Conservation (phyloP, 108 stramenopile genomes). For the Phaeodactylum tricornutum region DNA sequence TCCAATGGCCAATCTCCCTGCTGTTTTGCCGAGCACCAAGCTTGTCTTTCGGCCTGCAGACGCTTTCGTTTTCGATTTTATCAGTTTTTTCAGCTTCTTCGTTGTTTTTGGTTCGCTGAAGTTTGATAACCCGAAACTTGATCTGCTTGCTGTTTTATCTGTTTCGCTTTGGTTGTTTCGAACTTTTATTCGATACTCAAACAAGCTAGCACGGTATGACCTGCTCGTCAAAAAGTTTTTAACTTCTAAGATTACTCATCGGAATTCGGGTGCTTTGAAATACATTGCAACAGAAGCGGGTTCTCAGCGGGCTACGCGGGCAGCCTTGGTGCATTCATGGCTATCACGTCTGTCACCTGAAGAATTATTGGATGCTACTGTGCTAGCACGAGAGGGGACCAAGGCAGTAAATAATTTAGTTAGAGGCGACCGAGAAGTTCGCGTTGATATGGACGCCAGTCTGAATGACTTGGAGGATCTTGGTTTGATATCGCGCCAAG, state of each 20-base stretch:
- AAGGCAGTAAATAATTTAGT: conserved; percentile 16
- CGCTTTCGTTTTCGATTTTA: conserved; percentile 66
- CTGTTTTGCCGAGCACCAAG: conserved; percentile 65
- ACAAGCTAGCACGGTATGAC: conserved; percentile 78
- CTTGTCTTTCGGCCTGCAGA: conserved; percentile 75
- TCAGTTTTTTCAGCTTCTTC: conserved; percentile 42
- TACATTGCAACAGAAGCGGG: conserved; percentile 58
- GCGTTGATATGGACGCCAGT: conserved; percentile 42
- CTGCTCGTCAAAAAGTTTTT: conserved; percentile 77
- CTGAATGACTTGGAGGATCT: conserved; percentile 48
- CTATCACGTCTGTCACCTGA: conserved; percentile 19
- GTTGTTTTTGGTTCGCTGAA: conserved; percentile 41
- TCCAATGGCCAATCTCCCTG: conserved; percentile 74
- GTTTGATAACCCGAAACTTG: conserved; percentile 65
- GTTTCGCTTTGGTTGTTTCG: conserved; percentile 51
- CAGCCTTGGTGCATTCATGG: conserved; percentile 32
- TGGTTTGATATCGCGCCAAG: conserved; percentile 15
- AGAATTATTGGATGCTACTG: background rate
- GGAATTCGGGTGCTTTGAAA: conserved; percentile 57
- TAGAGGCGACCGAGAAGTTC: conserved; percentile 16
- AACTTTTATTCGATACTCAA: conserved; percentile 69
- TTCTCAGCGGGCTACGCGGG: conserved; percentile 50
- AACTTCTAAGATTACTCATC: conserved; percentile 65
- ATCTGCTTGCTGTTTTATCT: conserved; percentile 63
- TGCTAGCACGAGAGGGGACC: conserved; percentile 6